phyloP scores from a whole-genome alignment of 1,284 basidiomycete genomes.

The Paramarasmius palmivorus region DNA sequence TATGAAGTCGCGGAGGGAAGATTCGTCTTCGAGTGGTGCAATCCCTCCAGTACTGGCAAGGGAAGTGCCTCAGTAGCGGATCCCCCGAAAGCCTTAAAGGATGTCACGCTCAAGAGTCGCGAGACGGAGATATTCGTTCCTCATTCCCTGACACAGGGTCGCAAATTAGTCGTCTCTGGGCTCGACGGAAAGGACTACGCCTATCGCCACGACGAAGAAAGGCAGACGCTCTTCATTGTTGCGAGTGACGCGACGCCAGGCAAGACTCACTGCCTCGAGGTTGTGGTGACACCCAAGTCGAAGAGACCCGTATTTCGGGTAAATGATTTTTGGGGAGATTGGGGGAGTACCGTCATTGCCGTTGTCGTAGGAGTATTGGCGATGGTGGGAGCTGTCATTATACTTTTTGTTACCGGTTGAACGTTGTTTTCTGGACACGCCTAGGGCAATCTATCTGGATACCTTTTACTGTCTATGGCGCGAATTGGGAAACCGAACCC shows the following conservation, averaged over 20 bases:
- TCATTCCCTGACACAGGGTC: slow-evolving; percentile 53
- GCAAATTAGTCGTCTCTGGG: slow-evolving; percentile 59
- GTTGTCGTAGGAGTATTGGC: slow-evolving; percentile 24
- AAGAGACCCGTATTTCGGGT: slow-evolving; percentile 50
- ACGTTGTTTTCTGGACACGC: too few relatives aligned
- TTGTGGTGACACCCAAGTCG: slow-evolving; percentile 53
- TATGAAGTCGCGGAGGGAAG: slow-evolving; percentile 73
- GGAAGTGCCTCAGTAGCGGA: slow-evolving; percentile 22
- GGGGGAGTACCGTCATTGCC: slow-evolving; percentile 41
- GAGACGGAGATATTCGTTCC: slow-evolving; percentile 86
- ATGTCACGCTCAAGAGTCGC: slow-evolving; percentile 39
- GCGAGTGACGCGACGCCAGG: slow-evolving; percentile 44
- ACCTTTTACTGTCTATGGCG: too few relatives aligned
- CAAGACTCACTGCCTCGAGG: slow-evolving; percentile 45
- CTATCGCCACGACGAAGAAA: slow-evolving; percentile 53
- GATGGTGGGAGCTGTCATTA: not conserved
- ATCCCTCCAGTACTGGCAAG: slow-evolving; percentile 26
- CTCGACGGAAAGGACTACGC: slow-evolving; percentile 42
- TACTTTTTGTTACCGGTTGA: not conserved
- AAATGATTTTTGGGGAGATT: slow-evolving; percentile 69
- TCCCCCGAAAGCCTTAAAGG: slow-evolving; percentile 41
- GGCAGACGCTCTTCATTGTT: slow-evolving; percentile 71
- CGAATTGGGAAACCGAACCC: too few relatives aligned
- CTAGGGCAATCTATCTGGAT: too few relatives aligned
- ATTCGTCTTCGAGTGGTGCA: slow-evolving; percentile 65